A percentile compares a stretch with the other conserved stretches of the same genome.
Evolutionary conservation across 805 yeast species (phyloP).

Genomic region (Lipomyces spencermartinsiae): DNA sequence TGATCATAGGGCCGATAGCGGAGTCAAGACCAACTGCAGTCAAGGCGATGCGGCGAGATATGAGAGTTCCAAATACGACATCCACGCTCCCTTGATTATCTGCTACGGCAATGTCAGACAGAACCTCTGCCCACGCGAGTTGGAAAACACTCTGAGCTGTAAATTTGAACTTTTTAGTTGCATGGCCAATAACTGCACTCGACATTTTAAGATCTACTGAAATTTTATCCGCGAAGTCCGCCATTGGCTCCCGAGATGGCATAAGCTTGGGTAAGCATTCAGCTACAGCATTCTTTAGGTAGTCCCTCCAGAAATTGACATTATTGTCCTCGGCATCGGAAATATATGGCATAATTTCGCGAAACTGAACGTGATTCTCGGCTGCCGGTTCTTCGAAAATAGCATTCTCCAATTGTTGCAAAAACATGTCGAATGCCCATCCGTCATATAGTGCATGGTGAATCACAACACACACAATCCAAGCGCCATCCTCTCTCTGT

Average conservation of each 20-base stretch:
- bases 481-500: not conserved
- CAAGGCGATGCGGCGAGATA: slow-evolving; percentile 28
- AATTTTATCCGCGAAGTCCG: slow-evolving; percentile 3
- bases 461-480: slow-evolving; percentile 17
- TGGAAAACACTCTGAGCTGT: slow-evolving; percentile 33
- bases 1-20: slow-evolving; percentile 29
- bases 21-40: slow-evolving; percentile 10
- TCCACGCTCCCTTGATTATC: slow-evolving; percentile 19
- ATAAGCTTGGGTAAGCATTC: slow-evolving; percentile 12
- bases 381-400: not conserved
- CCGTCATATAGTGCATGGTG: slow-evolving; percentile 39
- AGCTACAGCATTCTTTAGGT: slow-evolving; percentile 6
- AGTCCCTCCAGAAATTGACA: slow-evolving; percentile 19
- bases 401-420: slow-evolving; percentile 17
- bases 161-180: slow-evolving; percentile 9
- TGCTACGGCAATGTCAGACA: slow-evolving; percentile 8
- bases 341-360: slow-evolving; percentile 15
- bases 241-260: not conserved
- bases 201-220: not conserved
- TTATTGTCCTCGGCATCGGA: not conserved
- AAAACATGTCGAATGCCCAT: slow-evolving; percentile 32
- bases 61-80: slow-evolving; percentile 37
- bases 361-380: slow-evolving; percentile 9
- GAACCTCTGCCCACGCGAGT: slow-evolving; percentile 34
- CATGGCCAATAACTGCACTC: not conserved